Conservation (phyloP, 441 rosid species). For the Biscutella laevigata region DNA sequence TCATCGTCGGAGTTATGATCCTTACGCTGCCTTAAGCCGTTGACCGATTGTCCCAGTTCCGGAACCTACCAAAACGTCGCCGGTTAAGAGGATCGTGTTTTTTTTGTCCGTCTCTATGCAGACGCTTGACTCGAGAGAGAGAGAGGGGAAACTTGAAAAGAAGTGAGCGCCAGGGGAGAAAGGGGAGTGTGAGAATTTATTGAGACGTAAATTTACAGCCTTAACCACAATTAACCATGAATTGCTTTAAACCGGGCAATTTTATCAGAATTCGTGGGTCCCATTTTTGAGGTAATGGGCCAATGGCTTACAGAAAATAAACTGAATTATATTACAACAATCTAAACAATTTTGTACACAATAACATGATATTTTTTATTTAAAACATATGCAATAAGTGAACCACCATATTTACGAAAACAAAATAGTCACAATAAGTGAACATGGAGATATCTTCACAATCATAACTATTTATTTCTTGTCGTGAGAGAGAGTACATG, state of each 20-base stretch:
- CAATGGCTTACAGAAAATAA: no score
- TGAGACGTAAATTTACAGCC: conserved; percentile 11
- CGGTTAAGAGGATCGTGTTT: conserved; percentile 8
- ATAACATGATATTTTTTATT: no score
- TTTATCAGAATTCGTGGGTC: conserved; percentile 18
- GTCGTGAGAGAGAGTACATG: no score
- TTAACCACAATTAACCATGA: conserved; percentile 17
- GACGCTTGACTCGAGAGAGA: conserved; percentile 31
- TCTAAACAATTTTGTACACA: no score
- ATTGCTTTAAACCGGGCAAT: conserved; percentile 17
- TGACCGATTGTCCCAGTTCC: conserved; percentile 15
- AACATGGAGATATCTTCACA: no score
- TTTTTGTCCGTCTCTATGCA: conserved; percentile 7
- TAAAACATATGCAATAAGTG: no score
- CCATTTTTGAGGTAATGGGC: neutral
- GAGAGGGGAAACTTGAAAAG: conserved; percentile 32
- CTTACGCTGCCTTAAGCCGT: conserved; percentile 5
- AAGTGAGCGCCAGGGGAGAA: conserved; percentile 50
- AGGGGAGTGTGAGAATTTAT: conserved; percentile 29
- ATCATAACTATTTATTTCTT: no score
- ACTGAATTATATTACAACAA: no score
- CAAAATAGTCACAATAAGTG: no score
- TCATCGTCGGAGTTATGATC: conserved; percentile 33
- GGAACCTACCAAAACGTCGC: no score
- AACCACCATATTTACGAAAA: no score